Conservation (phyloP, 805 yeast genomes). For the Wickerhamiella spandovensis region DNA sequence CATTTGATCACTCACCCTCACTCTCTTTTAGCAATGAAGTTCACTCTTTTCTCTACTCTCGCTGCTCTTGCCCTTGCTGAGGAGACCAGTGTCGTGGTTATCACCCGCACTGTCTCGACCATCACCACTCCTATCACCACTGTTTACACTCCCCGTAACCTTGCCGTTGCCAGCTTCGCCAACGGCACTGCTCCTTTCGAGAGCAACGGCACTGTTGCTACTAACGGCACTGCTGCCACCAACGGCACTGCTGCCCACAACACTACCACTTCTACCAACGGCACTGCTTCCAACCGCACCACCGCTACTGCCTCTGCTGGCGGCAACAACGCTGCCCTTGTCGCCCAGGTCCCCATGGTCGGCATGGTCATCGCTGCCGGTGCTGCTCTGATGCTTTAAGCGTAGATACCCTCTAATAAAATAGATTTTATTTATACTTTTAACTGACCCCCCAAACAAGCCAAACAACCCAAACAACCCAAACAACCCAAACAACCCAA, state of each 20-base stretch:
- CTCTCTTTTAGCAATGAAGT: constrained; percentile 9
- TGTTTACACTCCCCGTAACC: constrained; percentile 1
- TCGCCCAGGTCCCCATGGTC: constrained; percentile 8
- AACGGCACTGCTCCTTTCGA: constrained; percentile 7
- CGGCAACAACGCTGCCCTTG: constrained; percentile 9
- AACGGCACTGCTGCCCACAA: constrained; percentile 8
- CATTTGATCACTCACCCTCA: not conserved
- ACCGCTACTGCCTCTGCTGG: constrained; percentile 11
- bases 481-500: too few species aligned
- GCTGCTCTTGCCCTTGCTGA: constrained; percentile 7
- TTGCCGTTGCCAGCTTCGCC: constrained; percentile 8
- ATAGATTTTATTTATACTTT: not conserved
- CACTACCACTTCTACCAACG: constrained; percentile 13
- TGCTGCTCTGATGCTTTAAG: constrained; percentile 13
- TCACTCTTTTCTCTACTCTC: constrained; percentile 5
- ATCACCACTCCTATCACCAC: constrained; percentile 7
- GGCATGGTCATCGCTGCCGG: constrained; percentile 19
- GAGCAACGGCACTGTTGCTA: constrained; percentile 6
- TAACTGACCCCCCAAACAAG: too few species aligned
- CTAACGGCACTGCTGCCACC: constrained; percentile 9
- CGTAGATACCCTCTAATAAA: constrained; percentile 1
- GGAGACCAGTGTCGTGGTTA: not conserved
- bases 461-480: too few species aligned
- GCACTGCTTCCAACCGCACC: constrained; percentile 6
- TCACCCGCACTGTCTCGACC: constrained; percentile 4